Base-by-base conservation (phyloP, 1,284 basidiomycete species). In the Pseudozyma flocculosa region DNA sequence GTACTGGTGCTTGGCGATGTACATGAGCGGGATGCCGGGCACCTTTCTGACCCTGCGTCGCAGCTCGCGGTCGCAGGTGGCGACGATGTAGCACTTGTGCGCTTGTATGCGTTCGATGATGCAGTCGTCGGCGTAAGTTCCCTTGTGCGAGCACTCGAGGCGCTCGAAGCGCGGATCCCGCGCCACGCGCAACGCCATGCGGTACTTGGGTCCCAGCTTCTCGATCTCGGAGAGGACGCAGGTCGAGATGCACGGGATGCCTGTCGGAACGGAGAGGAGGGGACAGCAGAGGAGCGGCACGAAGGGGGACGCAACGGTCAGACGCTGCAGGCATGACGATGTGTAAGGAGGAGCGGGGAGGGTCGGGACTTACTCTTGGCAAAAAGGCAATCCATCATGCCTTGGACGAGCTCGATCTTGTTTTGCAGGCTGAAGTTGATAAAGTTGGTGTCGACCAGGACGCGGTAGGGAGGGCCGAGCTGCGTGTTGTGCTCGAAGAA, bases 311-410 rank as follows among this genome's bases (percentile, higher is more conserved):
- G 7, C 26, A 29, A 29, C 26, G 26, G 26, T 5, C 5, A 29
- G 26, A 29, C 11, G 26, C 5, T 11, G 26, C 7, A 29, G 26
- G 26, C 26, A 29, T 5, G 26, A n/a, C n/a, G n/a, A n/a, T n/a
- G n/a, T n/a, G n/a, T n/a, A n/a, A n/a, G n/a, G n/a, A 29, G 29
- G 39, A 56, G 43, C 34, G 21, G 43, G 40, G 17, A 5, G 21
- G 21, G 15, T 18, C 40, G 23, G 22, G 19, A 81, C 88, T 62
- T 72, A 94, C 93, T 94, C 82, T 98, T 97, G n/a, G 95, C 95
- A 80, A 91, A 97, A 14, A 99, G 82, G 72, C 93, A 96, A 78
- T 98, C 95, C 93, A 98, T 97, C 95, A 99, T 97, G 15, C 91
- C 92, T 73, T 89, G 87, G 19, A 97, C 84, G 42, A 98, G 84